Conservation (phyloP, 2,329 filamentous ascomycete genomes). For the Fusarium sp. region DNA sequence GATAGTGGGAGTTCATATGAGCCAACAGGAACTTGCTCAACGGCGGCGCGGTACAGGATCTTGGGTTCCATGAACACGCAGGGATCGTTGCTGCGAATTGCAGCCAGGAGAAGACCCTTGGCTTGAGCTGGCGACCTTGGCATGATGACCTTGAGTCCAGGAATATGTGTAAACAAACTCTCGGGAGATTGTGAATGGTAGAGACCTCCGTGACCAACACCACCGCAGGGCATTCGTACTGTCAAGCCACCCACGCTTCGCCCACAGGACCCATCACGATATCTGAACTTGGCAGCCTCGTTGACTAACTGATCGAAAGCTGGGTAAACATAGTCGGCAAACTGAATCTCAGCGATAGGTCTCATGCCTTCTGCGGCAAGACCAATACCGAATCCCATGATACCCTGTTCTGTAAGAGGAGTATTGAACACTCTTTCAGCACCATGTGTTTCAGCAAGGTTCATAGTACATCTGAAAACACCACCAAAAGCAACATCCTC, state of each 20-base stretch:
- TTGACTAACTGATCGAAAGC: constrained; percentile 96
- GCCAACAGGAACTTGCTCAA: constrained; percentile 87
- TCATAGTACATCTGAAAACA: constrained; percentile 94
- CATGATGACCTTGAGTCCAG: constrained; percentile 85
- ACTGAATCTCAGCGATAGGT: constrained; percentile 93
- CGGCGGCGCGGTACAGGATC: constrained; percentile 88
- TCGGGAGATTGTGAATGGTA: constrained; percentile 93
- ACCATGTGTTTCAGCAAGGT: constrained; percentile 87
- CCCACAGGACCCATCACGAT: constrained; percentile 70
- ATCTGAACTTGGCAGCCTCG: constrained; percentile 89
- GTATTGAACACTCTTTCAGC: constrained; percentile 95
- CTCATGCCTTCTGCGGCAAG: constrained; percentile 91
- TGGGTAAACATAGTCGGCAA: constrained; percentile 93
- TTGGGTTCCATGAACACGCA: constrained; percentile 96
- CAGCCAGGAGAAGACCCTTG: constrained; percentile 82
- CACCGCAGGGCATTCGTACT: constrained; percentile 89
- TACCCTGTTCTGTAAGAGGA: constrained; percentile 91
- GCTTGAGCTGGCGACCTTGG: constrained; percentile 87
- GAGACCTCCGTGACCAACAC: constrained; percentile 87
- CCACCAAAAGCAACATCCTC: constrained; percentile 98
- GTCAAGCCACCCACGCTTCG: constrained; percentile 79
- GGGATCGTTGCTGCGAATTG: constrained; percentile 84
- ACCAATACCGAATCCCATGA: constrained; percentile 92
- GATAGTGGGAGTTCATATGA: constrained; percentile 85
- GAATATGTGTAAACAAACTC: constrained; percentile 86